These are phyloP conservation scores for Saccharomyces mikatae DNA, from an alignment of 805 yeast species.

Conservation along the genomic window DNA sequence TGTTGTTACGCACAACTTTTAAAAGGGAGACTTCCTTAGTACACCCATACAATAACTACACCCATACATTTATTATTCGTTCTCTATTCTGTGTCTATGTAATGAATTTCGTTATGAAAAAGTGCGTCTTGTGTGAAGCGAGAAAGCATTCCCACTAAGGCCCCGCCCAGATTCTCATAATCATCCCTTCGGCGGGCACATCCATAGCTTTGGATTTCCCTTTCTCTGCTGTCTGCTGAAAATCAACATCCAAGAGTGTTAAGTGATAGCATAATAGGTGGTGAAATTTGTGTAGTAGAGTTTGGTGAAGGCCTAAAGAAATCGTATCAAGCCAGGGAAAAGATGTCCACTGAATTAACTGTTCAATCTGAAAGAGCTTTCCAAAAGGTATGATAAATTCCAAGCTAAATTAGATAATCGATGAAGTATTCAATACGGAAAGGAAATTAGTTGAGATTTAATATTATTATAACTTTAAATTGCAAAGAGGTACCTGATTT, in stretches of 20 bases:
- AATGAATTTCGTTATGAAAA: neutral
- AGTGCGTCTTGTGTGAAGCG: neutral
- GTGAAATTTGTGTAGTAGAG: neutral
- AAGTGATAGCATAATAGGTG: neutral
- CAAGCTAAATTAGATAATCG: neutral
- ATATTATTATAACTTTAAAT: neutral
- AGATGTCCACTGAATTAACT: conserved; percentile 99
- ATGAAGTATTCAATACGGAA: neutral
- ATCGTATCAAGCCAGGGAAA: conserved; percentile 23
- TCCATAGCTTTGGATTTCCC: neutral
- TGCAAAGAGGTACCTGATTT: neutral
- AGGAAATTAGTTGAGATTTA: neutral
- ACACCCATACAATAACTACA: neutral
- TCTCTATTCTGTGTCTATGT: neutral
- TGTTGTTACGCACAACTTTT: too few relatives aligned
- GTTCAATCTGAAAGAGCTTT: conserved; percentile 99
- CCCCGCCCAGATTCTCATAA: neutral
- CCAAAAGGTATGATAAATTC: conserved; percentile 79
- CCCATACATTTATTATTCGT: neutral
- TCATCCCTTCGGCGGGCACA: neutral
- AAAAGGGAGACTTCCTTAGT: neutral
- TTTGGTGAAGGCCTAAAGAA: neutral
- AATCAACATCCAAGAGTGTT: neutral
- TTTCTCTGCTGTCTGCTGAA: neutral
- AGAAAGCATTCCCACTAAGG: neutral